Evolutionary conservation across 2,329 filamentous ascomycete genomes (phyloP), one percentile per base, ranked within the genome.

Genomic region (Torrubiellomyces zombiae): DNA sequence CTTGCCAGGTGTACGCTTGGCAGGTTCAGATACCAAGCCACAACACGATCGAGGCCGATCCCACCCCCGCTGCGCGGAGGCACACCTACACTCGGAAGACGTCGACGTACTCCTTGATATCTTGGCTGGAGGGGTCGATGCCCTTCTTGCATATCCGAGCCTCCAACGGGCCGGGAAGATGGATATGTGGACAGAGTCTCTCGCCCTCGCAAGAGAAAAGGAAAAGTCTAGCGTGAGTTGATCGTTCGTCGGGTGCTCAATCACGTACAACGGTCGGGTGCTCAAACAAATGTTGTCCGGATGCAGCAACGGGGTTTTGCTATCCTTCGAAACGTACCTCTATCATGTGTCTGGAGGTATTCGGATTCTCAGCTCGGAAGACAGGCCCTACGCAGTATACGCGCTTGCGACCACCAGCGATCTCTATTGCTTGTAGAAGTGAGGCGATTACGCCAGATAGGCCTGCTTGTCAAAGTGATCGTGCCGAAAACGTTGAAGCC

Each of bases 151-250:
- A 64, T 59, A 95, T 78, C 33, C 81, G 78, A 22, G 70, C 67
- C 45, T 82, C 74, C 9, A 95, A 66, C 54, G 77, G 67, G 20
- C 60, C 58, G 0, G 85, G 70, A 34, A 82, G 66, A 51, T 94
- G 78, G 38, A 94, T 80, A 66, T 85, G 80, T 54, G 94, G 78
- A 85, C 11, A 94, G 66, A 31, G 94, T 86, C 53, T 94, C 86
- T 51, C 95, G 85, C 4, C 82, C 82, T 29, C 86, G 73, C 47
- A 92, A 73, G 60, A 94, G 92, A 43, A n/a, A 92, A 82, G 52
- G 93, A 83, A 39, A 63, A 73, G 9, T 67, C 66, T 36, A 74
- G 74, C 8, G 67, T 80, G 34, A 81, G 65, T 18, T 61, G 60
- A 28, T 67, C 60, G 39, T 78, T 67, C 21, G 66, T 57, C 3